These are phyloP conservation scores for Aureobasidium sp. DNA, from an alignment of 2,329 filamentous ascomycete genomes.

Conservation along the genomic window DNA sequence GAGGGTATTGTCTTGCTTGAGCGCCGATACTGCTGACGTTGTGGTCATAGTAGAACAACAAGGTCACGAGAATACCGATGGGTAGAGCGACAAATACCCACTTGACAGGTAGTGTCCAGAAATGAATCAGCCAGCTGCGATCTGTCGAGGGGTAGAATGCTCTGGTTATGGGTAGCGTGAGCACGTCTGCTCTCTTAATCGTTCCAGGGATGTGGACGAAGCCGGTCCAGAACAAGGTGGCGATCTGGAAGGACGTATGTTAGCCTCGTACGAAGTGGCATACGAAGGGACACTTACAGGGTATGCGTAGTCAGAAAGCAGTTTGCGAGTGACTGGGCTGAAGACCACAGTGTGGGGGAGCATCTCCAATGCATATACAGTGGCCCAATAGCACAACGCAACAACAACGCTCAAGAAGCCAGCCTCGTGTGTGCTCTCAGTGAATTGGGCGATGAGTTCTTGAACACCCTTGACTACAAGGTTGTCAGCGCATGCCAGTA, in stretches of 20 bases:
- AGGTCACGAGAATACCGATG: constrained; percentile 44
- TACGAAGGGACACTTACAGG: background rate
- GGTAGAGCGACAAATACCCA: constrained; percentile 47
- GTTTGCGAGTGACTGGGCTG: background rate
- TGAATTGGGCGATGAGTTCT: background rate
- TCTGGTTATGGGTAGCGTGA: constrained; percentile 9
- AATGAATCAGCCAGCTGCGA: constrained; percentile 42
- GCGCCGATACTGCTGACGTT: background rate
- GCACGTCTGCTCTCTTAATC: background rate
- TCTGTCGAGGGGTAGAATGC: constrained; percentile 41
- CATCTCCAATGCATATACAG: background rate
- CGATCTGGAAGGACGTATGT: background rate
- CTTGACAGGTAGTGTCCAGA: constrained; percentile 43
- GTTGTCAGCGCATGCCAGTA: background rate
- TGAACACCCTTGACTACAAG: background rate
- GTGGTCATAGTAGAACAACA: constrained; percentile 47
- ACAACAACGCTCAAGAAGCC: background rate
- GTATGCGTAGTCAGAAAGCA: background rate
- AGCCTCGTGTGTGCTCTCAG: background rate
- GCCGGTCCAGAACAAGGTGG: background rate
- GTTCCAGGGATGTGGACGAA: background rate
- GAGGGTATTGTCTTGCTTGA: background rate
- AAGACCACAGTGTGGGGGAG: background rate
- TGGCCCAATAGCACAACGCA: background rate
- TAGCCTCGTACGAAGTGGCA: background rate